Evolutionary conservation across 108 stramenopile species (phyloP).

Genomic region (Cyclotella kingstonii): DNA sequence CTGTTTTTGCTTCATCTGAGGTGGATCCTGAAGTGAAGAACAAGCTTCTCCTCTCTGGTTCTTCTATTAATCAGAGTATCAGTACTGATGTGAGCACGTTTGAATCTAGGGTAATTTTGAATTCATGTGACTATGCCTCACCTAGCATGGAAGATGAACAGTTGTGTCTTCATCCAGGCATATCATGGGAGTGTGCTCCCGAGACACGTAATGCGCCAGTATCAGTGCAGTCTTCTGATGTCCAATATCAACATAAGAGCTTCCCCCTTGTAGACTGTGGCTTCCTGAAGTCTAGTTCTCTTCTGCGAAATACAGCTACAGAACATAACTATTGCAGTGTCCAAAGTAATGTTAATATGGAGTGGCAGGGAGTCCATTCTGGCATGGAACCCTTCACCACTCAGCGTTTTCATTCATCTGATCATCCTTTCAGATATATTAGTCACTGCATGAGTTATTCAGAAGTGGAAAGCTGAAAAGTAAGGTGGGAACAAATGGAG

Average conservation of each 20-base stretch:
- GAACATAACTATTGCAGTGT: constrained; percentile 11
- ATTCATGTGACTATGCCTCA: no score
- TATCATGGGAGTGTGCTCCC: constrained; percentile 2
- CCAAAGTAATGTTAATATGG: constrained; percentile 7
- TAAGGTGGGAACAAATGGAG: no score
- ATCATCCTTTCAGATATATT: constrained; percentile 7
- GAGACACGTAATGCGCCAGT: background rate
- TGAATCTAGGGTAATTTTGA: no score
- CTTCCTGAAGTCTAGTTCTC: background rate
- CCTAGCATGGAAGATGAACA: no score
- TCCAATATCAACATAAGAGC: background rate
- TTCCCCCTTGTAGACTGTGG: constrained; percentile 1
- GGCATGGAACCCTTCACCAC: constrained; percentile 7
- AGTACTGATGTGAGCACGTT: background rate
- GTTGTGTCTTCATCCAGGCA: no score
- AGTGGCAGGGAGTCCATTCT: constrained; percentile 12
- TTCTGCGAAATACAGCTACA: background rate
- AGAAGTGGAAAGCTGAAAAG: constrained; percentile 19
- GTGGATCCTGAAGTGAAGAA: background rate
- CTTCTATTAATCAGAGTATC: background rate
- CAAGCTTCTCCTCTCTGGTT: background rate
- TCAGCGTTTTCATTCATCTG: constrained; percentile 13
- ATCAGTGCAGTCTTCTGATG: background rate
- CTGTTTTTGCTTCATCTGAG: no score
- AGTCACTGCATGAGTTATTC: constrained; percentile 12